phyloP scores from a whole-genome alignment of 2,329 filamentous ascomycete genomes.

The Botrytis cinerea region DNA sequence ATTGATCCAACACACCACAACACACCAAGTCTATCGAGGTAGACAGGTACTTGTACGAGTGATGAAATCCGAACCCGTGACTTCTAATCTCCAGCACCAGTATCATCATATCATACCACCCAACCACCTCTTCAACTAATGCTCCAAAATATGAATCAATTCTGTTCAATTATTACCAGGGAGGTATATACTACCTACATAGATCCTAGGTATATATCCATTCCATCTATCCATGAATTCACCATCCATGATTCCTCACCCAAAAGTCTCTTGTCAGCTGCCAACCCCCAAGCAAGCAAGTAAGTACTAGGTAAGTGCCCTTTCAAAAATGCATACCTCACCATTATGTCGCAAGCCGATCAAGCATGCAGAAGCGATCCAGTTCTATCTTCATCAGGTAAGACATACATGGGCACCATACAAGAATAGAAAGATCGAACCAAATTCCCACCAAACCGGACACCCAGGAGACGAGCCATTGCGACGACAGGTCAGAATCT shows the following conservation, averaged over 20 bases:
- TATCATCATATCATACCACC: background rate
- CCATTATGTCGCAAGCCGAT: background rate
- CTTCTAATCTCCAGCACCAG: background rate
- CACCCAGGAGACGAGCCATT: background rate
- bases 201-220: background rate
- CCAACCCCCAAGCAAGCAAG: background rate
- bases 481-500: conserved; percentile 2
- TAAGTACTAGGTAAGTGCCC: too few relatives aligned
- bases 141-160: background rate
- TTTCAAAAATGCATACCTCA: conserved; percentile 4
- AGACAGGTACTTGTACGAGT: background rate
- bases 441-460: background rate
- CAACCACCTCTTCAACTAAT: background rate
- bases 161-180: background rate
- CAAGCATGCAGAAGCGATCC: background rate
- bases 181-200: background rate
- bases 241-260: background rate
- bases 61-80: background rate
- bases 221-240: too few relatives aligned
- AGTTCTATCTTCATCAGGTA: background rate
- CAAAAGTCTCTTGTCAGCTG: background rate
- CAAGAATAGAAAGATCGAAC: background rate
- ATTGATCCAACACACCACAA: background rate
- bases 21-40: background rate
- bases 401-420: background rate